phyloP scores from a whole-genome alignment of 805 yeast species.

The Hanseniaspora lindneri region DNA sequence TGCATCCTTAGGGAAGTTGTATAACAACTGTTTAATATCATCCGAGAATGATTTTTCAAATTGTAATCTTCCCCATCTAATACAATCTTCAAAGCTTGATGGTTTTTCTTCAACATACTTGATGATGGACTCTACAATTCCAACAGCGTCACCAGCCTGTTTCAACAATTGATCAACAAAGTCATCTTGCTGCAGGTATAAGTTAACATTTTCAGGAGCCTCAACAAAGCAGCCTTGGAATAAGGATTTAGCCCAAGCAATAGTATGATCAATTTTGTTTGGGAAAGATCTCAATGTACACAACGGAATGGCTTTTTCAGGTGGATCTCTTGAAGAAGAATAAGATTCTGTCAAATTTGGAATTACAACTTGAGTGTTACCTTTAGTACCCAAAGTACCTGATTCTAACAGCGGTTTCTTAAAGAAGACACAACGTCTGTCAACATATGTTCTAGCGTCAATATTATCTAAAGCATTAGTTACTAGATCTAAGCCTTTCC shows the following conservation, averaged over 20 bases:
- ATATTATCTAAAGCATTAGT: conserved; percentile 95
- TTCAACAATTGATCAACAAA: conserved; percentile 84
- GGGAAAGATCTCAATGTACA: conserved; percentile 98
- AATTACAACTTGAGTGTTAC: conserved; percentile 91
- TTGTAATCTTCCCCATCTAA: conserved; percentile 85
- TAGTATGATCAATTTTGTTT: conserved; percentile 93
- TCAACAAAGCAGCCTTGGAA: conserved; percentile 88
- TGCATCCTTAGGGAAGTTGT: conserved; percentile 91
- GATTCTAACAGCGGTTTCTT: conserved; percentile 85
- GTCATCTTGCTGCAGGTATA: conserved; percentile 81
- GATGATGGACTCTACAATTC: conserved; percentile 68
- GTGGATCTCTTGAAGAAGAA: conserved; percentile 95
- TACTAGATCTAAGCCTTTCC: conserved; percentile 75
- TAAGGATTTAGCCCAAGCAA: conserved; percentile 95
- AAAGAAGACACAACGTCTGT: conserved; percentile 89
- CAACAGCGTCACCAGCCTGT: conserved; percentile 84
- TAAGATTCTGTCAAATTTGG: conserved; percentile 92
- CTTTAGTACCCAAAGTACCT: conserved; percentile 96
- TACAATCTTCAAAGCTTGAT: conserved; percentile 80
- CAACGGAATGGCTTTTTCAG: conserved; percentile 92
- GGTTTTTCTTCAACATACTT: conserved; percentile 73
- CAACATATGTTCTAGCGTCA: conserved; percentile 96
- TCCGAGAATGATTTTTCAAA: conserved; percentile 76
- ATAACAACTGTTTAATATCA: conserved; percentile 80
- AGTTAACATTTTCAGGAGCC: conserved; percentile 84